Evolutionary conservation across 371 early-diverging fungal species (phyloP).

Genomic region (Circinella minor): DNA sequence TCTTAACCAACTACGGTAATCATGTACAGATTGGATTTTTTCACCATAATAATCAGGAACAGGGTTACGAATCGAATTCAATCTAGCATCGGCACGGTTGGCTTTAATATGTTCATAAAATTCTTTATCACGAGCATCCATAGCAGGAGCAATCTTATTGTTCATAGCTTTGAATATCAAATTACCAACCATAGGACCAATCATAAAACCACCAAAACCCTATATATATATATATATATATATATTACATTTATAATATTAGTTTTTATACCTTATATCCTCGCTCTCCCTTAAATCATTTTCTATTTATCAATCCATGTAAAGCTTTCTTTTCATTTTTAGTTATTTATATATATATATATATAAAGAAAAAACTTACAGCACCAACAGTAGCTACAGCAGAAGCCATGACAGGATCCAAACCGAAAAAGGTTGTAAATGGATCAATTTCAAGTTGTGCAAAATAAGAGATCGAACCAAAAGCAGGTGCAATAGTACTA

Average conservation of each 20-base stretch:
- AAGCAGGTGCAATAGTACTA: constrained; percentile 63
- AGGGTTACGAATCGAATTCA: constrained; percentile 78
- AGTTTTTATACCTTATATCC: too few relatives aligned
- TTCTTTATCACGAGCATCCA: constrained; percentile 77
- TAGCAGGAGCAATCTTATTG: constrained; percentile 51
- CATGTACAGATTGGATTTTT: constrained; percentile 81
- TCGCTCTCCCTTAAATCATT: too few relatives aligned
- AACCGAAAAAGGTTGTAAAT: constrained; percentile 73
- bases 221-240: too few relatives aligned
- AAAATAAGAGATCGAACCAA: constrained; percentile 72
- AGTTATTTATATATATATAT: not conserved
- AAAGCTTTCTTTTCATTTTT: not conserved
- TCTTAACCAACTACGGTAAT: constrained; percentile 88
- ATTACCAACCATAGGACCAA: constrained; percentile 75
- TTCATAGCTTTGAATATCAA: constrained; percentile 66
- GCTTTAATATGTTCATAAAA: constrained; percentile 82
- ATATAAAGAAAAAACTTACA: constrained; percentile 30
- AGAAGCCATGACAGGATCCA: constrained; percentile 80
- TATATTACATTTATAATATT: too few relatives aligned
- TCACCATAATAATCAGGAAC: constrained; percentile 95
- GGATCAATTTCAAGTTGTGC: constrained; percentile 82
- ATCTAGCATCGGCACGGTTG: constrained; percentile 80
- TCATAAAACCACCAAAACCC: constrained; percentile 70
- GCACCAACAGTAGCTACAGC: constrained; percentile 62
- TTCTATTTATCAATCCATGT: not conserved